Percentiles rank a stretch among this genome's conserved stretches.
These are phyloP conservation scores for Lonicera japonica DNA, from an alignment of 129 eudicot species.

Conservation along the genomic window DNA sequence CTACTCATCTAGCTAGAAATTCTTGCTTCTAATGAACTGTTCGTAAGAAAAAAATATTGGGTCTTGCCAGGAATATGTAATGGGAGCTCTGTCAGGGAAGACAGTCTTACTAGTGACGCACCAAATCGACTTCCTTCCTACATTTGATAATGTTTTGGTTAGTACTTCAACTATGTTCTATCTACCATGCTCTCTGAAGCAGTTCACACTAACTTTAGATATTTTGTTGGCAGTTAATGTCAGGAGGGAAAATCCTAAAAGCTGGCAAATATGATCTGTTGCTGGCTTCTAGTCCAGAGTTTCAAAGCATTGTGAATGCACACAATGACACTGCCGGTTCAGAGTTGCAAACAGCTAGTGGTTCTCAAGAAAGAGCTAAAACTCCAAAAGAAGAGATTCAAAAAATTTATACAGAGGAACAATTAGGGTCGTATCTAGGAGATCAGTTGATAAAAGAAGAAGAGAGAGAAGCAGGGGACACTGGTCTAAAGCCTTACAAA, in stretches of 20 bases:
- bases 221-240: slow-evolving; percentile 52
- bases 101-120: slow-evolving; percentile 79
- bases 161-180: slow-evolving; percentile 8
- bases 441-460: slow-evolving; percentile 63
- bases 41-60: background rate
- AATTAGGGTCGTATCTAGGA: slow-evolving; percentile 11
- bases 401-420: slow-evolving; percentile 13
- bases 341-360: slow-evolving; percentile 4
- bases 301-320: slow-evolving; percentile 39
- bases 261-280: slow-evolving; percentile 41
- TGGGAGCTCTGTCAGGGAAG: slow-evolving; percentile 55
- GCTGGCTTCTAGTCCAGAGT: slow-evolving; percentile 42
- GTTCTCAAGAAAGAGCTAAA: slow-evolving; percentile 15
- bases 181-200: background rate
- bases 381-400: slow-evolving; percentile 24
- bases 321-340: slow-evolving; percentile 27
- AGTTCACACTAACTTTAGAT: no score
- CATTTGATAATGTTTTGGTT: slow-evolving; percentile 50
- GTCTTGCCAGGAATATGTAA: slow-evolving; percentile 42
- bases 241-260: slow-evolving; percentile 41
- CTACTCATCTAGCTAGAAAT: slow-evolving; percentile 1
- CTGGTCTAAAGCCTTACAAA: slow-evolving; percentile 50
- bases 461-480: slow-evolving; percentile 63
- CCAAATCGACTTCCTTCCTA: slow-evolving; percentile 79
- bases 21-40: background rate